Evolutionary conservation across 2,329 filamentous ascomycete genomes (phyloP).

Genomic region (Aureobasidium leucospermi): DNA sequence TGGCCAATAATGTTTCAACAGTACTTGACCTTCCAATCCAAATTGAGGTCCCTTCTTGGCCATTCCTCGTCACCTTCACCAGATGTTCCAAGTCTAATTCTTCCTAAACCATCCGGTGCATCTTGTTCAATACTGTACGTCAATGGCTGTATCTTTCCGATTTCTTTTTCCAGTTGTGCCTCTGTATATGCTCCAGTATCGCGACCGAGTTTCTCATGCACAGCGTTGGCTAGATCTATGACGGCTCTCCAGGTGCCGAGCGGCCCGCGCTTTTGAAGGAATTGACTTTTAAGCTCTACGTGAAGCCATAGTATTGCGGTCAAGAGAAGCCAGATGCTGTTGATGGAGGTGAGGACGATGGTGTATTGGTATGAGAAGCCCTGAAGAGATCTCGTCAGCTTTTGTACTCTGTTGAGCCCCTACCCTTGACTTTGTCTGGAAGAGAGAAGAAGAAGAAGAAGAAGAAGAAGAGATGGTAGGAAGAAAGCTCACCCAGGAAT

Average conservation of each 20-base stretch:
- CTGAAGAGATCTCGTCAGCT: not conserved
- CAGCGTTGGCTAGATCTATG: not conserved
- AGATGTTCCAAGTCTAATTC: too few relatives aligned
- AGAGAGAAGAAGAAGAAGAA: too few relatives aligned
- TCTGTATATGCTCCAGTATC: not conserved
- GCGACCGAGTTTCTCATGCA: not conserved
- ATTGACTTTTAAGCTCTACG: not conserved
- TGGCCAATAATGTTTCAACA: too few relatives aligned
- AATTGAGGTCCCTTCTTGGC: too few relatives aligned
- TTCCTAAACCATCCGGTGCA: too few relatives aligned
- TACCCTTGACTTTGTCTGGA: too few relatives aligned
- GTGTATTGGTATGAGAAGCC: not conserved
- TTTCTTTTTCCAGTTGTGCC: not conserved
- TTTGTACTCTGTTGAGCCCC: too few relatives aligned
- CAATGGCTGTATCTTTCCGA: not conserved
- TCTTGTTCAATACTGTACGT: not conserved
- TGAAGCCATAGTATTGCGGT: not conserved
- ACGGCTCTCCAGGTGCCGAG: not conserved
- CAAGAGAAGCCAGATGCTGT: not conserved
- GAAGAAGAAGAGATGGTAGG: too few relatives aligned
- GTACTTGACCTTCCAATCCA: too few relatives aligned
- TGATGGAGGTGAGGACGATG: not conserved
- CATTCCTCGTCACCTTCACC: too few relatives aligned
- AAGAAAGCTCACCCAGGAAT: not conserved
- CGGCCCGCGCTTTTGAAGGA: not conserved